These are phyloP conservation scores for Xerocomellus intermedius DNA, from an alignment of 768 basidiomycete genomes.

Conservation along the genomic window DNA sequence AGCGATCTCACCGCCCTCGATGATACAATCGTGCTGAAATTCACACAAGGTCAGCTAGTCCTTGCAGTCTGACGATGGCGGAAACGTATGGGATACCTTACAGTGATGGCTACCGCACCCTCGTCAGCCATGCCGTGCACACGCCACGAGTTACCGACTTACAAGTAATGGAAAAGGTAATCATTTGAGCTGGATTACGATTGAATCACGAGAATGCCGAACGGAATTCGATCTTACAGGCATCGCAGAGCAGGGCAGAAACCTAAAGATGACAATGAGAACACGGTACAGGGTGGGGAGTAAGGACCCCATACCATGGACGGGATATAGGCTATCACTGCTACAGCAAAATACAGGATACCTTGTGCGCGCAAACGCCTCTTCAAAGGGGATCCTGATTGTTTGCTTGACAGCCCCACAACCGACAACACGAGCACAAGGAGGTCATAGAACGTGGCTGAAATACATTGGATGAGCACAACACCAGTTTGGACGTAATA, in stretches of 20 bases:
- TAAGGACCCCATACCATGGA: conserved; percentile 1
- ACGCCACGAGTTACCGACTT: background rate
- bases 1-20: conserved; percentile 15
- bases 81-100: conserved; percentile 5
- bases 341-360: conserved; percentile 13
- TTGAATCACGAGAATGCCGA: background rate
- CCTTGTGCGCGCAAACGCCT: conserved; percentile 20
- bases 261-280: conserved; percentile 9
- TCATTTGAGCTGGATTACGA: background rate
- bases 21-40: conserved; percentile 6
- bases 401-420: conserved; percentile 12
- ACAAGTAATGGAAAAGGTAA: background rate
- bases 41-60: background rate
- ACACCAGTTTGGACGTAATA: background rate
- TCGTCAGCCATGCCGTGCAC: background rate
- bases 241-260: background rate
- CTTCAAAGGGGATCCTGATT: conserved; percentile 11
- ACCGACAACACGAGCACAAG: conserved; percentile 18
- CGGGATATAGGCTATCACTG: conserved; percentile 14
- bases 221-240: conserved; percentile 5
- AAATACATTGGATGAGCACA: background rate
- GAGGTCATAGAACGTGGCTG: conserved; percentile 21
- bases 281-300: background rate
- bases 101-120: background rate
- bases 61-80: background rate